A percentile compares a stretch with the other conserved stretches of the same genome.
Evolutionary conservation across 495 filamentous ascomycete species (phyloP).

Genomic region (Lasiosphaeria miniovina): DNA sequence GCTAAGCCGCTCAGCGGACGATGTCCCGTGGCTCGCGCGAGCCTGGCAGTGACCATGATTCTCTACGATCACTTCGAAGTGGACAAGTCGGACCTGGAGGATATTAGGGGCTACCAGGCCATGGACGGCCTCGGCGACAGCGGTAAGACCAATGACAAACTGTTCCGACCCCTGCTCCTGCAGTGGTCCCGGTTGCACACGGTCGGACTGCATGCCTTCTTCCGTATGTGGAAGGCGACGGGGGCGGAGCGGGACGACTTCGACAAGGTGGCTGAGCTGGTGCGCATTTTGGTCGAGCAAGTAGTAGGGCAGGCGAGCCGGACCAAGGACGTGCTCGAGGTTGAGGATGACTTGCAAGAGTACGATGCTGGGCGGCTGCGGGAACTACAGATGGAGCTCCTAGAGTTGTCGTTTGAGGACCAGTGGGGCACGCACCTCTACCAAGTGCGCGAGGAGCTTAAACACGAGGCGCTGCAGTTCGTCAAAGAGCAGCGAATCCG

Average conservation of each 20-base stretch:
- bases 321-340: constrained; percentile 80
- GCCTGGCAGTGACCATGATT: constrained; percentile 80
- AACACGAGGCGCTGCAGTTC: constrained; percentile 89
- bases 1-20: constrained; percentile 65
- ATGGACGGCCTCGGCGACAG: constrained; percentile 55
- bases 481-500: constrained; percentile 94
- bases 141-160: constrained; percentile 72
- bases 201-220: constrained; percentile 81
- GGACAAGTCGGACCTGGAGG: constrained; percentile 80
- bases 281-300: constrained; percentile 87
- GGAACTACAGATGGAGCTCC: constrained; percentile 89
- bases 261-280: constrained; percentile 83
- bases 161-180: constrained; percentile 83
- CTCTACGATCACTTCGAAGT: constrained; percentile 96
- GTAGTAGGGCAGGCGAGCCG: constrained; percentile 81
- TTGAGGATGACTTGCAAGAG: constrained; percentile 83
- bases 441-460: constrained; percentile 89
- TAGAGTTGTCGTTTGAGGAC: constrained; percentile 89
- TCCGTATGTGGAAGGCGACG: constrained; percentile 88
- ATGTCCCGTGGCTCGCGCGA: constrained; percentile 86
- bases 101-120: constrained; percentile 70
- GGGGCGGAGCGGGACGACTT: constrained; percentile 83
- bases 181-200: constrained; percentile 97
- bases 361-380: constrained; percentile 76
- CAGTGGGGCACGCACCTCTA: constrained; percentile 86